These are phyloP conservation scores for Echites panduratus DNA, from an alignment of 257 asterid species.

Conservation along the genomic window DNA sequence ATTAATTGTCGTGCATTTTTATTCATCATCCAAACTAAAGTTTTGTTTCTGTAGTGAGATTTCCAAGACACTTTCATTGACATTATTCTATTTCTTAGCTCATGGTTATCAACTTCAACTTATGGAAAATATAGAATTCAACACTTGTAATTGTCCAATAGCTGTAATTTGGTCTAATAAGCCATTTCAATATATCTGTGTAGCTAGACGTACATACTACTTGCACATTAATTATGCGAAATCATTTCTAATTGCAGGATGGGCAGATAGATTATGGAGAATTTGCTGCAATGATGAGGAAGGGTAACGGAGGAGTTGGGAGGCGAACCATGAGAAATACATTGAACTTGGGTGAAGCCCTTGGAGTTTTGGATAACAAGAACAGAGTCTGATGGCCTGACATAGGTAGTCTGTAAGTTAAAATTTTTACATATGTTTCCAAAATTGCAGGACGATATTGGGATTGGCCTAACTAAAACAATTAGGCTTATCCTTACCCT, in stretches of 20 bases:
- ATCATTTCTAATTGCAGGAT: slow-evolving; percentile 25
- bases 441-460: neutral
- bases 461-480: neutral
- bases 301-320: slow-evolving; percentile 41
- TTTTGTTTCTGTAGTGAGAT: neutral
- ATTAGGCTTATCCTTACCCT: neutral
- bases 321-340: slow-evolving; percentile 41
- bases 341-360: slow-evolving; percentile 36
- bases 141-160: neutral
- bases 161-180: no score
- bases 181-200: neutral
- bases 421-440: neutral
- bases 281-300: slow-evolving; percentile 46
- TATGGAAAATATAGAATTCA: neutral
- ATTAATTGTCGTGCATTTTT: neutral
- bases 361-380: slow-evolving; percentile 22
- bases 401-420: neutral
- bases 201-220: neutral
- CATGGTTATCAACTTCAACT: neutral
- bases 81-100: neutral
- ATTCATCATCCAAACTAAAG: neutral
- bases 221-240: neutral
- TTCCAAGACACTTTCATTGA: neutral
- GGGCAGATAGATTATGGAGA: slow-evolving; percentile 47
- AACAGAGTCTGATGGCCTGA: neutral